Evolutionary conservation across 1,139 yeast genomes (phyloP).

Genomic region (Hemisphaericaspora lyxosophila): DNA sequence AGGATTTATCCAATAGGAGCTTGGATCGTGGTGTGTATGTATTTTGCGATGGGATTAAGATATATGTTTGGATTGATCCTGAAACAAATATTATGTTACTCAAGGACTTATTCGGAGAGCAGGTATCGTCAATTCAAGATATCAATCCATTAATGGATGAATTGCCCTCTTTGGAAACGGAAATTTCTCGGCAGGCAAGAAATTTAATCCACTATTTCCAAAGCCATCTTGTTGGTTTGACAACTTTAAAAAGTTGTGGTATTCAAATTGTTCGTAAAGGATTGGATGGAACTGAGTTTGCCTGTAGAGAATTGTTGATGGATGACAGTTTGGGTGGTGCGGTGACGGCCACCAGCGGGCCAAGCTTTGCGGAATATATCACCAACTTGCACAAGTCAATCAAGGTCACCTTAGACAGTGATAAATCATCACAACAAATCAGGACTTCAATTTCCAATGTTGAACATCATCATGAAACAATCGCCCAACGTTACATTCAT

Average conservation of each 20-base stretch:
- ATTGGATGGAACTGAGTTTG: slow-evolving; percentile 59
- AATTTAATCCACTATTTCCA: slow-evolving; percentile 57
- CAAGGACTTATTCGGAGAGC: slow-evolving; percentile 70
- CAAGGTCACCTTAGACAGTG: slow-evolving; percentile 51
- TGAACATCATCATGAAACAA: slow-evolving; percentile 29
- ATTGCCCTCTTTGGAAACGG: slow-evolving; percentile 71
- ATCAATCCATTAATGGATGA: slow-evolving; percentile 55
- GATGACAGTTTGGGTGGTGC: slow-evolving; percentile 59
- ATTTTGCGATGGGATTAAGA: slow-evolving; percentile 65
- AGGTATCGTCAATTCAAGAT: slow-evolving; percentile 40
- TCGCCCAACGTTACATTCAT: slow-evolving; percentile 43
- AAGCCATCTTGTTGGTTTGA: slow-evolving; percentile 34
- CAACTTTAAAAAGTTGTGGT: slow-evolving; percentile 35
- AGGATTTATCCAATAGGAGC: slow-evolving; percentile 45
- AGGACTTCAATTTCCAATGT: slow-evolving; percentile 30
- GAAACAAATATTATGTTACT: slow-evolving; percentile 67
- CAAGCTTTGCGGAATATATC: slow-evolving; percentile 61
- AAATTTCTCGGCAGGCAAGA: slow-evolving; percentile 67
- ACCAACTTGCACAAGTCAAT: slow-evolving; percentile 61
- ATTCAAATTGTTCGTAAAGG: slow-evolving; percentile 67
- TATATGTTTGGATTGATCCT: slow-evolving; percentile 70
- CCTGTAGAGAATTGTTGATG: slow-evolving; percentile 59
- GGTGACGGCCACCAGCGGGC: slow-evolving; percentile 37
- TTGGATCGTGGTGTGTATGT: slow-evolving; percentile 78
- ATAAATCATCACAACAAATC: slow-evolving; percentile 34